Conservation (phyloP, 2,329 filamentous ascomycete genomes). For the Chalara sp. region DNA sequence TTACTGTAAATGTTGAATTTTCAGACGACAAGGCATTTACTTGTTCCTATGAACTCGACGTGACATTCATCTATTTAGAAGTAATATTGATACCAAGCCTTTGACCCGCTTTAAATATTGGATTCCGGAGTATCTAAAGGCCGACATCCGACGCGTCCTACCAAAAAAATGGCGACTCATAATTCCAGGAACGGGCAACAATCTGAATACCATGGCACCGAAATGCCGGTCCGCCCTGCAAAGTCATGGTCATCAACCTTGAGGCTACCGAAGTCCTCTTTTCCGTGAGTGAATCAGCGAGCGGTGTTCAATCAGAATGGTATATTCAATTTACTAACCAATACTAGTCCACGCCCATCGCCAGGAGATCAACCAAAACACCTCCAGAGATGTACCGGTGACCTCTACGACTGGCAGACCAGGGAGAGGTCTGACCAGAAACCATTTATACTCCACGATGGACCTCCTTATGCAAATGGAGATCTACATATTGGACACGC, state of each 20-base stretch:
- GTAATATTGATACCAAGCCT: too few relatives aligned
- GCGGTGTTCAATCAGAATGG: not conserved
- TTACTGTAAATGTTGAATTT: too few relatives aligned
- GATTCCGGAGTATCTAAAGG: too few relatives aligned
- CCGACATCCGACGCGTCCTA: not conserved
- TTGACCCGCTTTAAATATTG: too few relatives aligned
- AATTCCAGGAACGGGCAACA: not conserved
- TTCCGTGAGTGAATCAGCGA: conserved; percentile 49
- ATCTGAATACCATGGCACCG: not conserved
- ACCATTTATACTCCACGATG: conserved; percentile 83
- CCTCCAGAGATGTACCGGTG: conserved; percentile 73
- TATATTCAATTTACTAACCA: conserved; percentile 8
- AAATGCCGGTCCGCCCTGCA: conserved; percentile 22
- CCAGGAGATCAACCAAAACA: conserved; percentile 44
- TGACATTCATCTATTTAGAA: too few relatives aligned
- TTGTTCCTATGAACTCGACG: too few relatives aligned
- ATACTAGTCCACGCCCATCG: conserved; percentile 28
- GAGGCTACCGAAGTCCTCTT: conserved; percentile 67
- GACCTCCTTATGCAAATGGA: conserved; percentile 94
- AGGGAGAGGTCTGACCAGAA: conserved; percentile 25
- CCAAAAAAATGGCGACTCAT: not conserved
- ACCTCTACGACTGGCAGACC: conserved; percentile 82
- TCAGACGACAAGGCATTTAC: too few relatives aligned
- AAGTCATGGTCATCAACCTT: conserved; percentile 70
- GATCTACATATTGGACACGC: conserved; percentile 88